Evolutionary conservation across 805 yeast species (phyloP).

Genomic region (Spathaspora boniae): DNA sequence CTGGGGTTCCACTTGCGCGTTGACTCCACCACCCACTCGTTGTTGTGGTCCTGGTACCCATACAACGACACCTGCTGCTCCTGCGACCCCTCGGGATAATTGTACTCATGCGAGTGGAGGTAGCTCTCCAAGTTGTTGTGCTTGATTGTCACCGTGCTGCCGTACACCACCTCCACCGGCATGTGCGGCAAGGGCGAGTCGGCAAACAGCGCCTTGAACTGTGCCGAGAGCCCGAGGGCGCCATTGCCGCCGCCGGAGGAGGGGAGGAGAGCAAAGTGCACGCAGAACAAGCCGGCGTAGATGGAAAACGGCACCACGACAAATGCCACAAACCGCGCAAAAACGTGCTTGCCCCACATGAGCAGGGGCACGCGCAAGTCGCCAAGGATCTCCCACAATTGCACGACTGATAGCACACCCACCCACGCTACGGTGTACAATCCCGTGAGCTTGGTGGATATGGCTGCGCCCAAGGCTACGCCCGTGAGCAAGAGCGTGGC

Average conservation of each 20-base stretch:
- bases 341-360: constrained; percentile 38
- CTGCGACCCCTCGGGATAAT: constrained; percentile 61
- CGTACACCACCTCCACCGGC: constrained; percentile 69
- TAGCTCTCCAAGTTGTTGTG: constrained; percentile 72
- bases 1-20: constrained; percentile 33
- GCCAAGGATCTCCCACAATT: constrained; percentile 68
- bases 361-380: constrained; percentile 51
- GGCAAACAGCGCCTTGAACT: constrained; percentile 58
- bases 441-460: constrained; percentile 72
- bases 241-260: constrained; percentile 58
- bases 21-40: constrained; percentile 69
- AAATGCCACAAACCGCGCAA: constrained; percentile 38
- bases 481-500: constrained; percentile 47
- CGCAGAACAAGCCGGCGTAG: constrained; percentile 53
- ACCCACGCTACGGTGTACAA: constrained; percentile 66
- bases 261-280: constrained; percentile 51
- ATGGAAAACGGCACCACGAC: constrained; percentile 54
- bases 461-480: constrained; percentile 49
- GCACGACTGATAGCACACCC: constrained; percentile 41
- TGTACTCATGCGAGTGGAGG: constrained; percentile 69
- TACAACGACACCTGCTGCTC: constrained; percentile 81
- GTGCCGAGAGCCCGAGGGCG: constrained; percentile 60
- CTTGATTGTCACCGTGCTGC: constrained; percentile 68
- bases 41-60: constrained; percentile 56
- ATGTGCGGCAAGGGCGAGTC: constrained; percentile 35